Percentiles rank a stretch among this genome's conserved stretches.
Conservation (phyloP, 768 basidiomycete genomes). For the Tremella fuciformis region DNA sequence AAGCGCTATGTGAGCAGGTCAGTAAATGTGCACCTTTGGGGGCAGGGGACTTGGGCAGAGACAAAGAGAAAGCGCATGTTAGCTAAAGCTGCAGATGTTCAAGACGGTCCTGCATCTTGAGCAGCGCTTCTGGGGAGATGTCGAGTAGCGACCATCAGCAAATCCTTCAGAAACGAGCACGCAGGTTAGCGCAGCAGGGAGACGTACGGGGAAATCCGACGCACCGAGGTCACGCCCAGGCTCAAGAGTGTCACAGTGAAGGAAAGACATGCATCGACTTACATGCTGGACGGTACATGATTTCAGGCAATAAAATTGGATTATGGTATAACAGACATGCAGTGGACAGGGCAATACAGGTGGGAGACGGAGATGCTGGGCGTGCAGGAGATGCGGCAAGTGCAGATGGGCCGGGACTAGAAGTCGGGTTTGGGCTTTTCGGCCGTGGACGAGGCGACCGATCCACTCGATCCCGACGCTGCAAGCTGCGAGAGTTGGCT, state of each 20-base stretch:
- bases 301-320: constrained; percentile 2
- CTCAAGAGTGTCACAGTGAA: too few species aligned
- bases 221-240: too few species aligned
- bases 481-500: constrained; percentile 41
- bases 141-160: background rate
- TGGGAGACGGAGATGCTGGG: too few species aligned
- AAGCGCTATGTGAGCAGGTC: constrained; percentile 26
- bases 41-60: too few species aligned
- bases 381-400: too few species aligned
- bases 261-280: too few species aligned
- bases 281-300: background rate
- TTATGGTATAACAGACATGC: background rate
- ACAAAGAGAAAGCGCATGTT: too few species aligned
- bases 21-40: background rate
- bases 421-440: constrained; percentile 41
- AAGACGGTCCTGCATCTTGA: constrained; percentile 28
- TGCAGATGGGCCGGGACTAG: constrained; percentile 7
- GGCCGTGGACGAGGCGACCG: constrained; percentile 4
- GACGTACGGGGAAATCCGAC: too few species aligned
- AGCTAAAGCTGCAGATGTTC: constrained; percentile 19
- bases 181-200: too few species aligned
- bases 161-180: too few species aligned
- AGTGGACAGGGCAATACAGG: too few species aligned
- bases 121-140: constrained; percentile 29
- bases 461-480: constrained; percentile 21